phyloP scores from a whole-genome alignment of 2,329 filamentous ascomycete species.

The Colletotrichum cordylinicola region DNA sequence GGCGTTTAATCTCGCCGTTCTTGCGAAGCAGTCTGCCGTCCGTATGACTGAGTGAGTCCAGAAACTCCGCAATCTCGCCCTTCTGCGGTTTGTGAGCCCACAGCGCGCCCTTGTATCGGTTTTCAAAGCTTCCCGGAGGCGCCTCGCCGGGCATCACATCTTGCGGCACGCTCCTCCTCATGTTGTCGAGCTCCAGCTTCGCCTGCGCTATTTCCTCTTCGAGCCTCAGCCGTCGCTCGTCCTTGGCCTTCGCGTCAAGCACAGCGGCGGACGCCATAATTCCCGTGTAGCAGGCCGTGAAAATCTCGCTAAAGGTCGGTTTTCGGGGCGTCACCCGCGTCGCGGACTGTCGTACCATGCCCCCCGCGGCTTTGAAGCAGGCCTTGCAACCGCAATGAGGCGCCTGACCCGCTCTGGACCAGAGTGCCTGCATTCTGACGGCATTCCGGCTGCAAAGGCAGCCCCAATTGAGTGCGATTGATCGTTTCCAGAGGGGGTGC shows the following conservation, averaged over 20 bases:
- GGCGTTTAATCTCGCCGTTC: neutral
- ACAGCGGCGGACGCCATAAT: constrained; percentile 70
- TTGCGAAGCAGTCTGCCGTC: neutral
- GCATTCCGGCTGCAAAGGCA: constrained; percentile 33
- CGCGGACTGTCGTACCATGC: constrained; percentile 55
- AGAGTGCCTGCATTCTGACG: constrained; percentile 68
- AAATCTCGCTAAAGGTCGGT: constrained; percentile 56
- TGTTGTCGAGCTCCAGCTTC: constrained; percentile 48
- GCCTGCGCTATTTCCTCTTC: constrained; percentile 65
- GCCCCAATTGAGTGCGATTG: constrained; percentile 10
- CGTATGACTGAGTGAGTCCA: constrained; percentile 2
- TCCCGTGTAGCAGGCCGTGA: constrained; percentile 73
- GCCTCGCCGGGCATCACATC: constrained; percentile 22
- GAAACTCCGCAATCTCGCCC: neutral
- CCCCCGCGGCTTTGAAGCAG: constrained; percentile 58
- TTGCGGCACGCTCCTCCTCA: constrained; percentile 35
- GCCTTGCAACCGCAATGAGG: constrained; percentile 68
- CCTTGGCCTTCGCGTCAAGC: constrained; percentile 65
- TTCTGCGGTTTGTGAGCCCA: neutral
- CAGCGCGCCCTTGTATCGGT: constrained; percentile 12
- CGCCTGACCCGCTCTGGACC: constrained; percentile 70
- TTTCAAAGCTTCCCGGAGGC: constrained; percentile 26
- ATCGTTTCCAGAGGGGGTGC: neutral
- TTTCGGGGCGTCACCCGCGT: constrained; percentile 55
- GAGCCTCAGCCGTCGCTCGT: constrained; percentile 62